phyloP scores from a whole-genome alignment of 2,329 filamentous ascomycete genomes.

The Trichophyton schoenleinii region DNA sequence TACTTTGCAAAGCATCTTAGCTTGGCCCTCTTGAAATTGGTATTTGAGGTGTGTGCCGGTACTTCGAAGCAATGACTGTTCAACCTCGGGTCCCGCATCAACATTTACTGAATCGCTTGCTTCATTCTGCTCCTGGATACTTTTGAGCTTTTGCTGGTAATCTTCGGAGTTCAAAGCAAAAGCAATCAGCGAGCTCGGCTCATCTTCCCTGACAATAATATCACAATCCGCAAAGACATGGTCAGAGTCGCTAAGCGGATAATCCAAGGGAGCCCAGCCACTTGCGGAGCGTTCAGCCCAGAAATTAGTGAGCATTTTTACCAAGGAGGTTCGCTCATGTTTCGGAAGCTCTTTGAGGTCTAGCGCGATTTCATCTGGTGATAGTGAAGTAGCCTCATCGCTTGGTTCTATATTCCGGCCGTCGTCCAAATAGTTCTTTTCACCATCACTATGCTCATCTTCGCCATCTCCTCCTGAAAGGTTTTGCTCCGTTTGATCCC shows the following conservation, averaged over 20 bases:
- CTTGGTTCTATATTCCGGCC: conserved; percentile 32
- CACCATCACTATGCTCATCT: conserved; percentile 55
- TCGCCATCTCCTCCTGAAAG: conserved; percentile 58
- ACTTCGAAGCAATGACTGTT: conserved; percentile 69
- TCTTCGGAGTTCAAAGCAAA: conserved; percentile 80
- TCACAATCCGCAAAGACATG: conserved; percentile 96
- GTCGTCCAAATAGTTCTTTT: conserved; percentile 47
- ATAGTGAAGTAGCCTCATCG: conserved; percentile 40
- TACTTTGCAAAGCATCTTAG: conserved; percentile 93
- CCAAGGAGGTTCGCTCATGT: conserved; percentile 81
- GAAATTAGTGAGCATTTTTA: conserved; percentile 94
- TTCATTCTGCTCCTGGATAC: conserved; percentile 27
- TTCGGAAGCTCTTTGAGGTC: conserved; percentile 67
- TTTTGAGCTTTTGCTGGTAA: conserved; percentile 64
- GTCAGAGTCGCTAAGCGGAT: conserved; percentile 74
- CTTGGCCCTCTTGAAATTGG: conserved; percentile 85
- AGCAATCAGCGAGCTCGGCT: conserved; percentile 90
- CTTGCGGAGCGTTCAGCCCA: conserved; percentile 97
- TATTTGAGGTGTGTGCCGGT: conserved; percentile 93
- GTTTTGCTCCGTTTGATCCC: conserved; percentile 39
- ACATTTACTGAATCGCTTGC: conserved; percentile 20
- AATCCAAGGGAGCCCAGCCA: conserved; percentile 84
- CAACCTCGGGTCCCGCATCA: conserved; percentile 48
- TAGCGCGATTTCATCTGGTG: conserved; percentile 42
- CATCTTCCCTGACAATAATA: conserved; percentile 92